Evolutionary conservation across 768 basidiomycete species (phyloP).

Genomic region (Dentipellis fragilis): DNA sequence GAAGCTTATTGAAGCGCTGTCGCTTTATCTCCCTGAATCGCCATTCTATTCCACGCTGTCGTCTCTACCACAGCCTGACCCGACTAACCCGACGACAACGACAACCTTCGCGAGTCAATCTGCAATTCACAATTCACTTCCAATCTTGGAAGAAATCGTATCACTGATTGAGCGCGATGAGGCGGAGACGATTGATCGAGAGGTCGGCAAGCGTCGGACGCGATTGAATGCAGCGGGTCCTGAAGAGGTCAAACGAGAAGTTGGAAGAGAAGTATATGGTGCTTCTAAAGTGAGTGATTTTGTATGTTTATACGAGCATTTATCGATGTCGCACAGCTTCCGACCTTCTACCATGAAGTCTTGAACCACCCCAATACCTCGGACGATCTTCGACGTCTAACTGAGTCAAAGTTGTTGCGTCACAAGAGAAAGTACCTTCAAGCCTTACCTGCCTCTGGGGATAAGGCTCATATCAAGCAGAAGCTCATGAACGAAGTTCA

Average conservation of each 20-base stretch:
- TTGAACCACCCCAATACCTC: conserved; percentile 71
- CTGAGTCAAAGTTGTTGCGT: conserved; percentile 66
- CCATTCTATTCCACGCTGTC: conserved; percentile 51
- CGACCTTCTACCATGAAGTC: conserved; percentile 66
- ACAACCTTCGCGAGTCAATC: conserved; percentile 47
- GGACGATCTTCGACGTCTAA: conserved; percentile 68
- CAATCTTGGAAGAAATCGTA: conserved; percentile 64
- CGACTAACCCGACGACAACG: conserved; percentile 61
- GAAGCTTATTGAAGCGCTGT: conserved; percentile 60
- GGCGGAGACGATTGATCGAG: conserved; percentile 41
- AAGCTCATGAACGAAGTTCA: conserved; percentile 53
- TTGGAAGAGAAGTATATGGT: conserved; percentile 54
- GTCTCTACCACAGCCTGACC: conserved; percentile 61
- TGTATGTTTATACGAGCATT: conserved; percentile 7
- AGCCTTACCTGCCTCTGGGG: conserved; percentile 38
- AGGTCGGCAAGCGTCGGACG: conserved; percentile 69
- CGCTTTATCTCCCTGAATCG: conserved; percentile 68
- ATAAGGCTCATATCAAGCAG: conserved; percentile 29
- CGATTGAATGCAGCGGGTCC: conserved; percentile 60
- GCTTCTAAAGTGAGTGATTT: conserved; percentile 42
- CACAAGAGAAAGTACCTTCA: conserved; percentile 53
- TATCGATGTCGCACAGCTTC: conserved; percentile 37
- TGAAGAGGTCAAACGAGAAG: conserved; percentile 49
- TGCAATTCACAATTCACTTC: conserved; percentile 61
- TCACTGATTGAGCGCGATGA: conserved; percentile 56